Percentiles rank a stretch among this genome's conserved stretches.
Evolutionary conservation across 2,329 filamentous ascomycete genomes (phyloP).

Genomic region (Cladosporium phlei): DNA sequence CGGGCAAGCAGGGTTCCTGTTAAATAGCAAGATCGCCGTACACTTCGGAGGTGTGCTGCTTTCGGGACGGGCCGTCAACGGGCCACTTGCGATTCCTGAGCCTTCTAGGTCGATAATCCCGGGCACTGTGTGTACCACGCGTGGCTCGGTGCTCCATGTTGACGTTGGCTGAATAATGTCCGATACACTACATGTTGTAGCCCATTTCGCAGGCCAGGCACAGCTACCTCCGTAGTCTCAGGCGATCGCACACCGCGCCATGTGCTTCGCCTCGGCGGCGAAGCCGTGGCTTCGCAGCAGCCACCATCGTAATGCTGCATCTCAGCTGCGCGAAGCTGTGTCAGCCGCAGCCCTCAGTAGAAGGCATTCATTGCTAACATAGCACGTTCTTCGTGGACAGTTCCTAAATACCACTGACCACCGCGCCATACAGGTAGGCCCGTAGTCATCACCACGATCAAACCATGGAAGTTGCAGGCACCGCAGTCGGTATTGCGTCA

Average conservation of each 20-base stretch:
- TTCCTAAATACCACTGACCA: no score
- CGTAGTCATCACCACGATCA: no score
- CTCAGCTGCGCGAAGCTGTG: no score
- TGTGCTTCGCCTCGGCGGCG: neutral
- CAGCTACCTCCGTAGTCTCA: neutral
- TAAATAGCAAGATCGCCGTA: no score
- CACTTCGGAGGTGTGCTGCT: no score
- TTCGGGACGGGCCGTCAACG: neutral
- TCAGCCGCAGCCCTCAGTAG: no score
- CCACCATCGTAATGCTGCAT: neutral
- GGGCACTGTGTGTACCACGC: neutral
- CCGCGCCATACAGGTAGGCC: no score
- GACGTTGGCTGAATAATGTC: neutral
- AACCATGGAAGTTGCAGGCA: slow-evolving; percentile 11
- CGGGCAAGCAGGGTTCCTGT: no score
- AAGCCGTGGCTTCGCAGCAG: neutral
- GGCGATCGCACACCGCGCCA: neutral
- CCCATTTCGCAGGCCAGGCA: neutral
- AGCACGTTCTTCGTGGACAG: no score
- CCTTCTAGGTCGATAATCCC: neutral
- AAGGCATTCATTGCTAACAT: no score
- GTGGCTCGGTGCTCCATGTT: neutral
- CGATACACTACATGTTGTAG: neutral
- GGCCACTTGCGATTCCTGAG: neutral
- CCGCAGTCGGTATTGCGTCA: slow-evolving; percentile 16